Conservation (phyloP, 768 basidiomycete species). For the Kwoniella mangroviensis region DNA sequence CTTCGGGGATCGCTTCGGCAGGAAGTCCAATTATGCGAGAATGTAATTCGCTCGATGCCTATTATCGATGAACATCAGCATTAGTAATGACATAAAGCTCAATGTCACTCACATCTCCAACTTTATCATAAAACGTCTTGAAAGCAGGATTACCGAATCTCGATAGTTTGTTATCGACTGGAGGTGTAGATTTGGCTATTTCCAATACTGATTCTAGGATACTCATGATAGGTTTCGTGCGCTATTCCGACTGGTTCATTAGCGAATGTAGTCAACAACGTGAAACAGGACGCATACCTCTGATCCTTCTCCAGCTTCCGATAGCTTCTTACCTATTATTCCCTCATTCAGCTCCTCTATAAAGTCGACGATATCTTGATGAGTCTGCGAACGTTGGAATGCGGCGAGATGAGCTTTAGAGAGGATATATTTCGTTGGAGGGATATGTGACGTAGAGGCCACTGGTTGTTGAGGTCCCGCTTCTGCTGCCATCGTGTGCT, state of each 20-base stretch:
- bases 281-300: slow-evolving; percentile 62
- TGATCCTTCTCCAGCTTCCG: slow-evolving; percentile 66
- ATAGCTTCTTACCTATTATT: slow-evolving; percentile 76
- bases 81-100: background rate
- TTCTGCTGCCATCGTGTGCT: background rate
- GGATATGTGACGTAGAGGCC: slow-evolving; percentile 18
- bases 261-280: background rate
- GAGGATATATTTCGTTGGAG: slow-evolving; percentile 69
- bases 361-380: slow-evolving; percentile 70
- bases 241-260: slow-evolving; percentile 60
- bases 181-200: slow-evolving; percentile 73
- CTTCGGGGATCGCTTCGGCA: slow-evolving; percentile 67
- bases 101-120: slow-evolving; percentile 65
- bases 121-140: slow-evolving; percentile 82
- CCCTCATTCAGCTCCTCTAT: slow-evolving; percentile 76
- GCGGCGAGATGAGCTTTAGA: slow-evolving; percentile 74
- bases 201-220: slow-evolving; percentile 72
- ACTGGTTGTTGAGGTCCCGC: slow-evolving; percentile 1
- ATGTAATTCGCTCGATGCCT: slow-evolving; percentile 69
- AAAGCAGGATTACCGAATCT: slow-evolving; percentile 98
- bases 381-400: slow-evolving; percentile 78
- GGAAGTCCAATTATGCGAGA: slow-evolving; percentile 66
- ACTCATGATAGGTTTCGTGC: slow-evolving; percentile 66
- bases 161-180: slow-evolving; percentile 85
- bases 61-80: background rate